These are phyloP conservation scores for Microbotryum lychnidis-dioicae DNA, from an alignment of 1,284 basidiomycete species.

Conservation along the genomic window DNA sequence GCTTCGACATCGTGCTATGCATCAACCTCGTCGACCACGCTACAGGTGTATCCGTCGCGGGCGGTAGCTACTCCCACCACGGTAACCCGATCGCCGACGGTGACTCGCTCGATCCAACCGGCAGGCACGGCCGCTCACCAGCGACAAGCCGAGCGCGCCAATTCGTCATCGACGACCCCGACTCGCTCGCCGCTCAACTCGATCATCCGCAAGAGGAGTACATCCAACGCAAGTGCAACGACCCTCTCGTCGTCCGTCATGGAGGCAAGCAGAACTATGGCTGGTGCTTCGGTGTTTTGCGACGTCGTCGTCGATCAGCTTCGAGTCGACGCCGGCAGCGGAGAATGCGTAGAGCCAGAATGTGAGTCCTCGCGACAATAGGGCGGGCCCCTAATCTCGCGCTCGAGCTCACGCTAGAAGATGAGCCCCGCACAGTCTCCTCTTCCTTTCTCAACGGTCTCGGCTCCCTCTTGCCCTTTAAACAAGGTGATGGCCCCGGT, in stretches of 20 bases:
- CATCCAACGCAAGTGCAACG: background rate
- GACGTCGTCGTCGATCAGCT: constrained; percentile 22
- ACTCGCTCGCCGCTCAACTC: background rate
- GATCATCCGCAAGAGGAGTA: background rate
- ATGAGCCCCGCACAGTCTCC: background rate
- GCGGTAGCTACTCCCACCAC: too few species aligned
- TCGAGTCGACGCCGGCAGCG: background rate
- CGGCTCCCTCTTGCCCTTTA: constrained; percentile 4
- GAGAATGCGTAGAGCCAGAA: constrained; percentile 4
- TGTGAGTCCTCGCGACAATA: constrained; percentile 1
- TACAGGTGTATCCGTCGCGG: too few species aligned
- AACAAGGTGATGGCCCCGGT: background rate
- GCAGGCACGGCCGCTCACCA: constrained; percentile 1
- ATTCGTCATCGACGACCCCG: background rate
- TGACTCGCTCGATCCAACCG: background rate
- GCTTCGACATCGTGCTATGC: too few species aligned
- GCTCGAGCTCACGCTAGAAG: background rate
- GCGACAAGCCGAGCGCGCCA: background rate
- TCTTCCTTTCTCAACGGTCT: constrained; percentile 18
- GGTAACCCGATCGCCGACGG: background rate
- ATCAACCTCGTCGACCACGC: too few species aligned
- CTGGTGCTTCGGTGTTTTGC: constrained; percentile 14
- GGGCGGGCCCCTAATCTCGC: background rate
- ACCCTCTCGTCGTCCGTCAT: background rate
- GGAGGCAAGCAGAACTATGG: too few species aligned